Percentiles rank a stretch among this genome's conserved stretches.
Conservation (phyloP, 2,329 filamentous ascomycete species). For the Metarhizium guizhouense region DNA sequence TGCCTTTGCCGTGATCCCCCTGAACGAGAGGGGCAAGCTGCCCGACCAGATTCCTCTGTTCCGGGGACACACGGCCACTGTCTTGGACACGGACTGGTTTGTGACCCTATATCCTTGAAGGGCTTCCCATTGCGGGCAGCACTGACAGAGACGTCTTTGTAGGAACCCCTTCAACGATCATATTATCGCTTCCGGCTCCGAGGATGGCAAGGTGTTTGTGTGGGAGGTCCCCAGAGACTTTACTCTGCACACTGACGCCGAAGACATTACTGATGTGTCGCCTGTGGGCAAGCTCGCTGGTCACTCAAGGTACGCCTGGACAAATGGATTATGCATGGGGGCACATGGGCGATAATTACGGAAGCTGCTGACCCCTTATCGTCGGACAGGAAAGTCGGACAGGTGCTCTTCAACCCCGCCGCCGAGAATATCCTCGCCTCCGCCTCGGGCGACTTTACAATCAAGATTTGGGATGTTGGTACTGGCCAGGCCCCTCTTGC, state of each 20-base stretch:
- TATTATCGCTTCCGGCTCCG: conserved; percentile 85
- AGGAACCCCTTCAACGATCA: conserved; percentile 96
- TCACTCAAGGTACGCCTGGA: conserved; percentile 64
- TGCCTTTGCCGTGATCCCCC: conserved; percentile 90
- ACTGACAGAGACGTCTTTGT: neutral
- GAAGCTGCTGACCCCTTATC: neutral
- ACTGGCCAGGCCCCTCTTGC: conserved; percentile 65
- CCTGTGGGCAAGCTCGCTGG: conserved; percentile 76
- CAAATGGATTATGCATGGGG: neutral
- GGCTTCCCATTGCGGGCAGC: conserved; percentile 2
- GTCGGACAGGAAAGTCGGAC: conserved; percentile 74
- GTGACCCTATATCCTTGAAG: conserved; percentile 17
- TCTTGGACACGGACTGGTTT: conserved; percentile 94
- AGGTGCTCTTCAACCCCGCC: conserved; percentile 94
- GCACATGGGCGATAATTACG: neutral
- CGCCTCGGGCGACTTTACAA: conserved; percentile 85
- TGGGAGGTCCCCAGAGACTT: conserved; percentile 92
- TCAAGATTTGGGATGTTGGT: conserved; percentile 93
- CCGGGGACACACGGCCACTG: conserved; percentile 88
- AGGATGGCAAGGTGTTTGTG: conserved; percentile 94
- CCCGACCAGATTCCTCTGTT: conserved; percentile 93
- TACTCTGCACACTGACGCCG: conserved; percentile 72
- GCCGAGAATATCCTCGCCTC: conserved; percentile 94
- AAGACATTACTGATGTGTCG: conserved; percentile 72
- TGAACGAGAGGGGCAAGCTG: conserved; percentile 80